Conservation (phyloP, 768 basidiomycete species). For the Hygrocybe coccinea region DNA sequence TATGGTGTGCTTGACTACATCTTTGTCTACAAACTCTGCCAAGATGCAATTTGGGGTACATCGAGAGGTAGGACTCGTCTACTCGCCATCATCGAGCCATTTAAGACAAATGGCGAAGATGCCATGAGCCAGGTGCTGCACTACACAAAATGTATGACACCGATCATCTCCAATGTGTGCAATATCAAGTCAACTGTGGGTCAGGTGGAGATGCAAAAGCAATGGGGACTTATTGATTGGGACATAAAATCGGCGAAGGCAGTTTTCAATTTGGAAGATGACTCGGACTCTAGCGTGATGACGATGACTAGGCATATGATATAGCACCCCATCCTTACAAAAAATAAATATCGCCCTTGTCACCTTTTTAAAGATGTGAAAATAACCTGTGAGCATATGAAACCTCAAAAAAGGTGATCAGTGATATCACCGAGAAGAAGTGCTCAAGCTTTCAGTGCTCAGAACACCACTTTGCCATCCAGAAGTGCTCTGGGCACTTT, state of each 20-base stretch:
- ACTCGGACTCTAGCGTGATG: no score
- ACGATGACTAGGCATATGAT: no score
- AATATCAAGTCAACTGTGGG: constrained; percentile 12
- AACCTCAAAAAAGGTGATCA: no score
- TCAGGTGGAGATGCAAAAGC: constrained; percentile 1
- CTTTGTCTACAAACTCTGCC: constrained; percentile 8
- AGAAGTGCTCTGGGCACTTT: no score
- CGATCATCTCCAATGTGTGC: constrained; percentile 11
- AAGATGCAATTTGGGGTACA: neutral
- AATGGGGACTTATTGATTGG: constrained; percentile 16
- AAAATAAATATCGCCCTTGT: no score
- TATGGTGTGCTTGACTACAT: constrained; percentile 16
- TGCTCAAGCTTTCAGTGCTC: no score
- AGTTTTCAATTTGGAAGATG: no score
- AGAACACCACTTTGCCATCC: no score
- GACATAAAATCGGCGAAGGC: neutral
- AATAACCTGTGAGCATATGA: no score
- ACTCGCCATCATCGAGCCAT: constrained; percentile 13
- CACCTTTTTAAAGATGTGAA: no score
- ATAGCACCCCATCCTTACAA: no score
- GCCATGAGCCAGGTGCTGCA: constrained; percentile 6
- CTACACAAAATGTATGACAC: neutral
- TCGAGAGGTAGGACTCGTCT: neutral
- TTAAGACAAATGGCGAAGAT: constrained; percentile 10
- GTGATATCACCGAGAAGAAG: no score